Percentiles rank a stretch among this genome's conserved stretches.
These are phyloP conservation scores for Monilinia laxa DNA, from an alignment of 2,329 filamentous ascomycete species.

Conservation along the genomic window DNA sequence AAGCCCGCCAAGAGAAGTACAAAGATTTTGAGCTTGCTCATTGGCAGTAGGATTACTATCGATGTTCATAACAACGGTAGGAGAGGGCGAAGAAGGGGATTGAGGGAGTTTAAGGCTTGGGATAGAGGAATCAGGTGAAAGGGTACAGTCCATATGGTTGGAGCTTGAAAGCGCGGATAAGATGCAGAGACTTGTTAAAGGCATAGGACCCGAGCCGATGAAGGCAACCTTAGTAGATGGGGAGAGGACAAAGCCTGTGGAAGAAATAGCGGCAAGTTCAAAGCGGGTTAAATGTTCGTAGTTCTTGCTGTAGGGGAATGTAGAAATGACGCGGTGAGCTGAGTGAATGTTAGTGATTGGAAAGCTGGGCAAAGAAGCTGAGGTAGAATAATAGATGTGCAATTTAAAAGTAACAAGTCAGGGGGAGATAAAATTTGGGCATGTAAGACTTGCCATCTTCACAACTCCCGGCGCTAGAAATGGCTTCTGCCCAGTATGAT, in stretches of 20 bases:
- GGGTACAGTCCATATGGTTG: conserved; percentile 1
- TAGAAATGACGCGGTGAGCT: conserved; percentile 13
- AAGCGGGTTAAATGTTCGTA: conserved; percentile 50
- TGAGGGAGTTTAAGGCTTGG: not conserved
- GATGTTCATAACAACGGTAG: conserved; percentile 41
- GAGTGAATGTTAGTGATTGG: conserved; percentile 34
- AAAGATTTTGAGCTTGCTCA: conserved; percentile 38
- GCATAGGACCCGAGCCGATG: conserved; percentile 52
- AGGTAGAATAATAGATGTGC: not conserved
- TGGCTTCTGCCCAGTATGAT: conserved; percentile 45
- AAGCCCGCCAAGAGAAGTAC: conserved; percentile 39
- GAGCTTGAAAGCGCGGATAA: conserved; percentile 39
- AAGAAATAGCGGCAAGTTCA: conserved; percentile 46
- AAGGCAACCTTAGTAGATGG: conserved; percentile 45
- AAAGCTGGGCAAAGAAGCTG: not conserved
- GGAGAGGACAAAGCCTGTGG: conserved; percentile 37
- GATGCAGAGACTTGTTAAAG: conserved; percentile 50
- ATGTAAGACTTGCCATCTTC: conserved; percentile 28
- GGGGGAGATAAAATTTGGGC: not conserved
- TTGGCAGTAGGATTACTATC: conserved; percentile 45
- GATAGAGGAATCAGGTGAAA: not conserved
- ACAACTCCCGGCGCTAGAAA: conserved; percentile 32
- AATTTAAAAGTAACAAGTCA: not conserved
- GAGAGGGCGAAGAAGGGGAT: not conserved
- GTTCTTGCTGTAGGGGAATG: conserved; percentile 51